Evolutionary conservation across 495 filamentous ascomycete species (phyloP).

Genomic region (Opeltia flavorubescens): DNA sequence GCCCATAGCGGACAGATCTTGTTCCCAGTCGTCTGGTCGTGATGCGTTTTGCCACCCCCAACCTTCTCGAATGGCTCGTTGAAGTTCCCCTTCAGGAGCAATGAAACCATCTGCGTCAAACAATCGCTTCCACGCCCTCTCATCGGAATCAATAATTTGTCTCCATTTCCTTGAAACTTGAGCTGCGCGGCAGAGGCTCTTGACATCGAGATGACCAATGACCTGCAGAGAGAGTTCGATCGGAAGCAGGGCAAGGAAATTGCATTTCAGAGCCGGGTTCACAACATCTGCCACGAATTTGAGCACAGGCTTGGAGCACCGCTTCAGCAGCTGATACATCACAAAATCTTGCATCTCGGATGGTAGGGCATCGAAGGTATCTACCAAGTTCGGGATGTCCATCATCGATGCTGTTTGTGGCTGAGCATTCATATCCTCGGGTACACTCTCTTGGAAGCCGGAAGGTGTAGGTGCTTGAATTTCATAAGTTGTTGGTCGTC

Average conservation of each 20-base stretch:
- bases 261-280: slow-evolving; percentile 91
- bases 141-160: slow-evolving; percentile 74
- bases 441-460: background rate
- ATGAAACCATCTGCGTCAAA: slow-evolving; percentile 72
- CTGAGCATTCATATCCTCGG: slow-evolving; percentile 2
- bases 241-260: slow-evolving; percentile 74
- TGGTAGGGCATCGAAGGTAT: slow-evolving; percentile 82
- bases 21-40: slow-evolving; percentile 59
- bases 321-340: slow-evolving; percentile 85
- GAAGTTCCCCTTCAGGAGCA: slow-evolving; percentile 69
- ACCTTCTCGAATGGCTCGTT: slow-evolving; percentile 77
- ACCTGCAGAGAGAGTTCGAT: slow-evolving; percentile 78
- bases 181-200: slow-evolving; percentile 79
- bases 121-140: slow-evolving; percentile 89
- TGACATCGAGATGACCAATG: slow-evolving; percentile 70
- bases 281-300: slow-evolving; percentile 86
- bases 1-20: slow-evolving; percentile 50
- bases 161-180: slow-evolving; percentile 95
- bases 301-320: slow-evolving; percentile 79
- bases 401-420: slow-evolving; percentile 34
- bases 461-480: background rate
- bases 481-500: background rate
- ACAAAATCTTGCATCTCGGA: slow-evolving; percentile 80
- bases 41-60: slow-evolving; percentile 97
- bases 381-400: slow-evolving; percentile 72